Conservation (phyloP, 2,329 filamentous ascomycete genomes). For the Trichoderma koningiopsis region DNA sequence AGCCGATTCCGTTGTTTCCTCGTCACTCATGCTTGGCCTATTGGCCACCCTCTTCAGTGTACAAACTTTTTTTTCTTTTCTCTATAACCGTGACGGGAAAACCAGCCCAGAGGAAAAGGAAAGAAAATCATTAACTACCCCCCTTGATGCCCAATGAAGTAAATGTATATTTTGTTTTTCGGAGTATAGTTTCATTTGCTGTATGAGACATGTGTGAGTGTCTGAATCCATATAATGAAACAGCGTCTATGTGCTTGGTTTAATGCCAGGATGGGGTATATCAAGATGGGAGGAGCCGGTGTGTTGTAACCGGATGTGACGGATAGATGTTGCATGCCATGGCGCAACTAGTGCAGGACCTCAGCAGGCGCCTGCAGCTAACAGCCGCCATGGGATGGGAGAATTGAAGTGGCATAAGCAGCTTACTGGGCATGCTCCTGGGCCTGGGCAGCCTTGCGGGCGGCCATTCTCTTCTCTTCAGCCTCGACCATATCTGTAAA, state of each 20-base stretch:
- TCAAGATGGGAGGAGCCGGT: neutral
- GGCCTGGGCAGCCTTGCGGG: constrained; percentile 39
- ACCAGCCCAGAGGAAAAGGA: neutral
- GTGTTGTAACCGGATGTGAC: constrained; percentile 5
- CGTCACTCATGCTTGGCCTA: neutral
- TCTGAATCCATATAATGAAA: neutral
- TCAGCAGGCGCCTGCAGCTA: neutral
- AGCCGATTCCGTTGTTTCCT: neutral
- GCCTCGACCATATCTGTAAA: constrained; percentile 75
- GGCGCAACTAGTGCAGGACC: constrained; percentile 11
- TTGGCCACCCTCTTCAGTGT: neutral
- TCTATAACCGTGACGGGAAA: constrained; percentile 19
- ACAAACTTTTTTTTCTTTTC: neutral
- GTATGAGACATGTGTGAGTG: constrained; percentile 11
- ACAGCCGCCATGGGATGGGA: constrained; percentile 12
- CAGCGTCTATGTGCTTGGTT: neutral
- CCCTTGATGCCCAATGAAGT: neutral
- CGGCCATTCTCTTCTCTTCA: constrained; percentile 65
- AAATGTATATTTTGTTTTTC: neutral
- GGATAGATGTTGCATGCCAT: constrained; percentile 12
- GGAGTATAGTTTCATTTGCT: neutral
- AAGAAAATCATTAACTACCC: neutral
- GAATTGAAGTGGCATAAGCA: constrained; percentile 14
- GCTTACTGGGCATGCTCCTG: constrained; percentile 23
- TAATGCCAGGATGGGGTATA: neutral